Base-by-base conservation (phyloP, 1,284 basidiomycete species). In the Malassezia arunalokei region DNA sequence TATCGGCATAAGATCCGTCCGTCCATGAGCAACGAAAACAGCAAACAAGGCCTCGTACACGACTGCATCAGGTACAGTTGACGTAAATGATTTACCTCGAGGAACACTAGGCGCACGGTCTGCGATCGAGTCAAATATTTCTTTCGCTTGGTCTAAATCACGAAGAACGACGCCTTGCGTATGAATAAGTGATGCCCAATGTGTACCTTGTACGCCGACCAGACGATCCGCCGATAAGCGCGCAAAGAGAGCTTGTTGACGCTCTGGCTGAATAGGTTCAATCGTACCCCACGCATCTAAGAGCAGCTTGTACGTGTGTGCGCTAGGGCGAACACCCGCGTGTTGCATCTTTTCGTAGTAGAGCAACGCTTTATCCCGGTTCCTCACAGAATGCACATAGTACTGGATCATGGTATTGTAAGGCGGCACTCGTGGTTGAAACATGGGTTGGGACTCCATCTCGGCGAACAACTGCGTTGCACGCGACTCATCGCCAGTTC, bases 391-490 rank as follows among this genome's bases (percentile, higher is more conserved):
- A 57, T 85, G 83, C 43, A 86, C 84, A 76, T 88, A 94, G 70
- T 92, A 81, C 75, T 98, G 94, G 81, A 98, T 95, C 91, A 99
- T 95, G 35, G 87, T 95, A 76, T 95, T 98, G 78, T 82, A 88
- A 5, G 92, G 92, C 20, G 94, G 92, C 1, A 94, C 83, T 6
- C 90, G 80, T 7, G 91, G 83, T 75, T 79, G 84, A 79, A 90
- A 96, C 62, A 83, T 82, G 28, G 76, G 78, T 61, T 83, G 79
- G 38, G 73, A 60, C 7, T 78, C 74, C 92, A 99, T 98, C 76
- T 92, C 88, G 48, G 78, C 74, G 75, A 94, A 96, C 46, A 96
- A 76, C 11, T 78, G 77, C 70, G 87, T 86, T 1, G 94, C 94
- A 0, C 83, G 83, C 15, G 79, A 77, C 15, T 83, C 82, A 73